phyloP scores from a whole-genome alignment of 148 eudicot genomes.

The Chenopodium formosanum region DNA sequence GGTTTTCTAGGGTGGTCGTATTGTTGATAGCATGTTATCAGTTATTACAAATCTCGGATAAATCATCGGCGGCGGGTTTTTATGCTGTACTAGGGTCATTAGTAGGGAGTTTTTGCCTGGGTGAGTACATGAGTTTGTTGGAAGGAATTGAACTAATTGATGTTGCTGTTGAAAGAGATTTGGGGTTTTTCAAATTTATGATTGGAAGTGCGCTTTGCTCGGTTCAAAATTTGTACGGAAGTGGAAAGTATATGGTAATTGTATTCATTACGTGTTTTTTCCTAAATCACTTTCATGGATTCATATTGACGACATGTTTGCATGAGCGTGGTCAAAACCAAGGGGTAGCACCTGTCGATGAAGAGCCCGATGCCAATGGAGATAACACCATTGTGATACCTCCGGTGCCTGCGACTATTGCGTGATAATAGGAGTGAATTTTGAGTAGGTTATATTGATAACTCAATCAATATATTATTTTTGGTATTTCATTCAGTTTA shows the following conservation, averaged over 20 bases:
- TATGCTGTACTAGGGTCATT: not conserved
- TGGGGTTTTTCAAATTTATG: not conserved
- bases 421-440: not conserved
- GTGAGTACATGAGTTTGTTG: not conserved
- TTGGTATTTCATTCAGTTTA: too few species aligned
- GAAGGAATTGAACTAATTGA: not conserved
- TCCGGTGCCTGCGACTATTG: not conserved
- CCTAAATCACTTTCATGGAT: not conserved
- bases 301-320: not conserved
- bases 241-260: not conserved
- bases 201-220: not conserved
- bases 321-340: not conserved
- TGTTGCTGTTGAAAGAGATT: not conserved
- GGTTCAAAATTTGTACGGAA: not conserved
- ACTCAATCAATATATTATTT: too few species aligned
- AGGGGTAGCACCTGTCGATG: not conserved
- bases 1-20: not conserved
- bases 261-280: not conserved
- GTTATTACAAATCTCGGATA: not conserved
- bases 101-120: not conserved
- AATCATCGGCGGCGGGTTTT: not conserved
- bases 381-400: not conserved
- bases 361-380: not conserved
- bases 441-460: too few species aligned
- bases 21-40: not conserved